Evolutionary conservation across 2,329 filamentous ascomycete genomes (phyloP), one percentile per base, ranked within the genome.

Genomic region (Pyricularia pennisetigena): DNA sequence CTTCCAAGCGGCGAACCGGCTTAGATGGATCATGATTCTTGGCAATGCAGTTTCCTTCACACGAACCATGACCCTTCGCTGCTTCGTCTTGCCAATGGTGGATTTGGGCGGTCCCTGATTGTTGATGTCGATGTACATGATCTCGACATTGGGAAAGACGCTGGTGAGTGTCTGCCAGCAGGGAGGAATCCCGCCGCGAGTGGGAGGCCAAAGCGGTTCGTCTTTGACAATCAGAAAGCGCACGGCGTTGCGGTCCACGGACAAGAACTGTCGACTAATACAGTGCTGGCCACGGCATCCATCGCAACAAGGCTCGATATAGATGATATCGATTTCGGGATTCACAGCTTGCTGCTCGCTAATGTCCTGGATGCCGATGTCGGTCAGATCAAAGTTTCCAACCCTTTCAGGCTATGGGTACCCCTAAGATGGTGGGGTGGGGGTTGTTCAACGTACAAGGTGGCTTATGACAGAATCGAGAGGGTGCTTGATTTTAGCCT

Each of bases 201-300:
- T 8, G 23, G 14, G 12, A 29, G 29, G 35, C 63, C 67, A 67
- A 16, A 23, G 12, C 16, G 65, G 65, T 24, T 67, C 65, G 4
- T 29, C 49, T 28, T 67, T 62, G 28, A 68, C 28, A 8, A 54
- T 29, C 7, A 68, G 64, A 24, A 62, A 68, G 64, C 67, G 67
- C 23, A 68, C 64, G 2, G 67, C 67, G 23, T 66, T 30, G 29
- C 64, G 54, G n/a, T 68, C 67, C 2, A 20, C 20, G 29, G 35
- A 14, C 6, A 57, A 23, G 64, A 66, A 68, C 30, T 68, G 67
- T 8, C 41, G 28, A 29, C 28, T 59, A 23, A 64, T 32, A 29
- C 67, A 68, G 64, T 68, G 30, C 16, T 23, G 28, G 2, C 49
- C 67, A 29, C 67, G 64, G 24, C 67, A 68, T n/a, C 64, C 67